Base-by-base conservation (phyloP, 2,329 filamentous ascomycete genomes). In the Claviceps purpurea region DNA sequence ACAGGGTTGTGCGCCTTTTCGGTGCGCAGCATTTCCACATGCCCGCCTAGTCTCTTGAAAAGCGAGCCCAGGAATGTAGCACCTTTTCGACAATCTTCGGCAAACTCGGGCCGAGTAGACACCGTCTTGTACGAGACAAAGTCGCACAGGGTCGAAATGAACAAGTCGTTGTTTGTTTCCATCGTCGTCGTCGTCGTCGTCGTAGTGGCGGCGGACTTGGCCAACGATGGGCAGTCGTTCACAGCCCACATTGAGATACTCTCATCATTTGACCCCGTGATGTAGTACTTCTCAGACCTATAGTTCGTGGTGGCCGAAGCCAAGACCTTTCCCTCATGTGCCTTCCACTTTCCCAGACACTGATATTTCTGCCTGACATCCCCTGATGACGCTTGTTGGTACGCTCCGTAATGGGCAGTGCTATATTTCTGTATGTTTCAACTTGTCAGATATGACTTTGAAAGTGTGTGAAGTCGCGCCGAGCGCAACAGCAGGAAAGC, bases 111-210 rank as follows among this genome's bases (percentile, higher is more conserved):
- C 40, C 89, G 80, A 0, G 89, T 90, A 0, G 93, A 96, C 24
- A 98, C 82, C 0, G 91, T 96, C 59, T 89, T 91, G 73, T 87
- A 97, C 0, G 88, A 85, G 3, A 98, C 84, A 59, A 98, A 94
- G 59, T 94, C 85, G 47, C 83, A 79, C 4, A 98, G 73, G 0
- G 82, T 89, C 57, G 79, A 86, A 58, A 90, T 68, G 58, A 84
- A 73, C 57, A 79, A 73, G 52, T 81, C 77, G 14, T 72, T 71
- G 4, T 60, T 61, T 8, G 61, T 62, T 20, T 72, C 69, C 0
- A 18, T 42, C 10, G 18, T 22, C 8, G 4, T 42, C 4, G 18
- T 22, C 18, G 41, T 22, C n/a, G n/a, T 4, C 8, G 40, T 20
- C 2, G 18, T 26, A 2, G 64, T 54, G 2, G 69, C 56, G 1